Evolutionary conservation across 2,329 filamentous ascomycete species (phyloP).

Genomic region (Bipolaris victoriae): DNA sequence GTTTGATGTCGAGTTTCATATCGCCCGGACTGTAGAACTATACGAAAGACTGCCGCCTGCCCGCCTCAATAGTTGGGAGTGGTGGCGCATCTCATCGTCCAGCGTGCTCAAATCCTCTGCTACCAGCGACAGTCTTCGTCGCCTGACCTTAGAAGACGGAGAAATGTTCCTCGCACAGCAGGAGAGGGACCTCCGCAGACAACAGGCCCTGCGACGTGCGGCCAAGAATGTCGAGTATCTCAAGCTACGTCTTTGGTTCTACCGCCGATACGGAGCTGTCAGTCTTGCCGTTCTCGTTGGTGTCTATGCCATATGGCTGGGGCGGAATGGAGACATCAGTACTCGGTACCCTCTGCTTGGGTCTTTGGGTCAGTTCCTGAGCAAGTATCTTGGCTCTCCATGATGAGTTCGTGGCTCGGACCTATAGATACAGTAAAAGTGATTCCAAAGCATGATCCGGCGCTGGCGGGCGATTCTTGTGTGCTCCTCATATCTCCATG

Average conservation of each 20-base stretch:
- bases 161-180: constrained; percentile 72
- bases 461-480: not conserved
- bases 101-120: constrained; percentile 88
- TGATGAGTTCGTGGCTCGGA: not conserved
- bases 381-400: constrained; percentile 18
- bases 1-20: constrained; percentile 79
- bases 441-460: constrained; percentile 12
- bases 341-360: constrained; percentile 19
- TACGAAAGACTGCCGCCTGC: constrained; percentile 74
- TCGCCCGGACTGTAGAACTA: constrained; percentile 68
- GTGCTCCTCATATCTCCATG: not conserved
- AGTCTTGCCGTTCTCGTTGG: constrained; percentile 58
- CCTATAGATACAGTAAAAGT: constrained; percentile 8
- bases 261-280: constrained; percentile 64
- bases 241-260: constrained; percentile 64
- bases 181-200: constrained; percentile 70
- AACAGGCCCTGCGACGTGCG: constrained; percentile 57
- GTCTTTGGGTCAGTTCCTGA: constrained; percentile 26
- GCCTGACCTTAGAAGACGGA: constrained; percentile 70
- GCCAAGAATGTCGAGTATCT: constrained; percentile 48
- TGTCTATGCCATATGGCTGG: constrained; percentile 46
- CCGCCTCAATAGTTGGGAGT: constrained; percentile 66
- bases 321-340: constrained; percentile 24
- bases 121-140: constrained; percentile 55
- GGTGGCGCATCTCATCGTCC: constrained; percentile 72